Base-by-base conservation (phyloP, 805 yeast genomes). In the Myxozyma neotropica region DNA sequence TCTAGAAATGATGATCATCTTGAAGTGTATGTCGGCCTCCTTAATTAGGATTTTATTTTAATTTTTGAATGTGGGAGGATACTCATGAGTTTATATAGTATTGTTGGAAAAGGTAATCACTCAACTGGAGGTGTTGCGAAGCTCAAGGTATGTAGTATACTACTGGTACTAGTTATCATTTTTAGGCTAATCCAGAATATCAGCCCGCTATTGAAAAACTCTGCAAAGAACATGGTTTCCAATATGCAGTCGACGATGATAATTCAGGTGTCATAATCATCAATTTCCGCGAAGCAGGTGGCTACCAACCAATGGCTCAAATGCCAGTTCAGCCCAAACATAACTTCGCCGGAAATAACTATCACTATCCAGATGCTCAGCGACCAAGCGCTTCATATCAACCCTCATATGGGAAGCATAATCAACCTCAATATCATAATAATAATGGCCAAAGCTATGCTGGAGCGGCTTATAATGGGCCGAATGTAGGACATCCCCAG, bases 41-140 rank as follows among this genome's bases (percentile, higher is more conserved):
- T 51, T 8, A 21, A 2, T 27, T 27, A 5, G 12, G 10, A 27
- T 8, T 26, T 24, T 1, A 10, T 15, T 13, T 4, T 27, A 17
- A 38, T 17, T 35, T 19, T n/a, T 24, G n/a, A n/a, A n/a, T n/a
- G n/a, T n/a, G n/a, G n/a, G n/a, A n/a, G n/a, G n/a, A n/a, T n/a
- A n/a, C n/a, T n/a, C n/a, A n/a, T n/a, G n/a, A n/a, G n/a, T n/a
- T n/a, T n/a, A 1, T 36, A 13, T 38, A 60, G 64, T 1, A 92
- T 93, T 72, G 97, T 91, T 8, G 98, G 98, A 8, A 93, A 93
- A 73, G 98, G 97, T 6, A 70, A 84, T 43, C 98, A 92, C 72
- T 89, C 96, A 0, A 78, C 80, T 54, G 78, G 84, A 65, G 96
- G 95, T 13, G 82, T 89, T 53, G 92, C 96, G 43, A 92, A 91